Evolutionary conservation across 2,329 filamentous ascomycete genomes (phyloP), one percentile per base, ranked within the genome.

Genomic region (Colletotrichum tropicale): DNA sequence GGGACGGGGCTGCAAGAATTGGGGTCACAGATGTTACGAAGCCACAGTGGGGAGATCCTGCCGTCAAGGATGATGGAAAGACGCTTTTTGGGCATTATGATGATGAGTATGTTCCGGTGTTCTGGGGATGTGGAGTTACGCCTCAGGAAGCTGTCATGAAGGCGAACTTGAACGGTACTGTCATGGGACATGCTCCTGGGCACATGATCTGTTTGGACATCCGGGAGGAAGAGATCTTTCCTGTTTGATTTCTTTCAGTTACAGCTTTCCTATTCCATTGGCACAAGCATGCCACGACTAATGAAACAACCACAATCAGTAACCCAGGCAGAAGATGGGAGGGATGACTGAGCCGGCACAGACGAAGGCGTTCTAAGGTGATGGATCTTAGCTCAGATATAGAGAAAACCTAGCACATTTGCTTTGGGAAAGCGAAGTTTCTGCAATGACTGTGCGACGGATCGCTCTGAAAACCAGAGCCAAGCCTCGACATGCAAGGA

Each of bases 81-180:
- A 81, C 82, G 30, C 71, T 81, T 2, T 78, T 81, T 18, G 82
- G 81, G 16, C 64, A 55, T 5, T 21, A 66, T 16, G 82, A 83
- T 24, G 83, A 86, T 16, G 84, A 87, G 3, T 84, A 88, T 30
- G 85, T 92, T 34, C 90, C 90, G 0, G 87, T 91, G 6, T 92
- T 92, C 77, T 91, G 92, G 91, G 92, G 90, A 0, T 94, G 92
- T 79, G 92, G 92, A 38, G 91, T 93, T 13, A 93, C 92, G 48
- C 91, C 92, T 3, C 92, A 93, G 80, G 89, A 92, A 79, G 91
- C 91, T 16, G 90, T 93, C 2, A 89, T 92, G 86, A 86, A 85
- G 72, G 90, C 91, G 7, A 83, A 81, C 9, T 79, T 92, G 61
- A 79, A 89, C 62, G 92, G 92, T 0, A 85, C 86, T 2, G 86